Percentiles rank a stretch among this genome's conserved stretches.
phyloP scores from a whole-genome alignment of 2,329 filamentous ascomycete genomes.

The Microsporum audouinii region DNA sequence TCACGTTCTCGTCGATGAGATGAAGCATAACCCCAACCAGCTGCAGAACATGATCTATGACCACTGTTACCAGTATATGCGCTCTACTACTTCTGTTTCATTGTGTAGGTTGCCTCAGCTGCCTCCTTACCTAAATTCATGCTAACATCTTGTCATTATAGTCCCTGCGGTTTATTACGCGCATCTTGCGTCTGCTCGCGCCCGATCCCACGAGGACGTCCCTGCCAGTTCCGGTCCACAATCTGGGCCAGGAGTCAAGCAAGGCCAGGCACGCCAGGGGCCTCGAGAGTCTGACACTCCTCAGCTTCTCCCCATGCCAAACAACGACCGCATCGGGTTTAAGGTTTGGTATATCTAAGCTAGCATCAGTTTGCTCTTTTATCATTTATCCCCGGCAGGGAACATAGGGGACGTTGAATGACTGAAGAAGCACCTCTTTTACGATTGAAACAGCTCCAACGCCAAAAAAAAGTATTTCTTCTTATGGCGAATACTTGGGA shows the following conservation, averaged over 20 bases:
- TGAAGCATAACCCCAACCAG: slow-evolving; percentile 52
- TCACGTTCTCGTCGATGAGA: slow-evolving; percentile 76
- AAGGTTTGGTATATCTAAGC: slow-evolving; percentile 33
- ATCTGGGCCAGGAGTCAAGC: slow-evolving; percentile 29
- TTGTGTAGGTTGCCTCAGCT: slow-evolving; percentile 37
- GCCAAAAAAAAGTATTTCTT: neutral
- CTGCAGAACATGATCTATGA: slow-evolving; percentile 87
- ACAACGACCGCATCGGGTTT: slow-evolving; percentile 22
- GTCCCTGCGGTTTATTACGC: slow-evolving; percentile 89
- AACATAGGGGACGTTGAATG: neutral
- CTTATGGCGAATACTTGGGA: neutral
- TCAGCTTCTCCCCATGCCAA: slow-evolving; percentile 26
- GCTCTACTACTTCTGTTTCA: slow-evolving; percentile 86
- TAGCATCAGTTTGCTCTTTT: neutral
- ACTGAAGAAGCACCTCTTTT: neutral
- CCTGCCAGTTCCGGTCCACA: slow-evolving; percentile 30
- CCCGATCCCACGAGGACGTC: slow-evolving; percentile 58
- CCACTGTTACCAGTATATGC: slow-evolving; percentile 84
- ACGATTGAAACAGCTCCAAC: neutral
- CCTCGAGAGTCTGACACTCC: slow-evolving; percentile 22
- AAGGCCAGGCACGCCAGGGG: slow-evolving; percentile 21
- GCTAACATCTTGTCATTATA: slow-evolving; percentile 12
- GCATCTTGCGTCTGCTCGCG: slow-evolving; percentile 73
- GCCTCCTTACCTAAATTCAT: neutral
- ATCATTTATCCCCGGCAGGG: neutral